Conservation (phyloP, 257 asterid genomes). For the Lycium ferocissimum region DNA sequence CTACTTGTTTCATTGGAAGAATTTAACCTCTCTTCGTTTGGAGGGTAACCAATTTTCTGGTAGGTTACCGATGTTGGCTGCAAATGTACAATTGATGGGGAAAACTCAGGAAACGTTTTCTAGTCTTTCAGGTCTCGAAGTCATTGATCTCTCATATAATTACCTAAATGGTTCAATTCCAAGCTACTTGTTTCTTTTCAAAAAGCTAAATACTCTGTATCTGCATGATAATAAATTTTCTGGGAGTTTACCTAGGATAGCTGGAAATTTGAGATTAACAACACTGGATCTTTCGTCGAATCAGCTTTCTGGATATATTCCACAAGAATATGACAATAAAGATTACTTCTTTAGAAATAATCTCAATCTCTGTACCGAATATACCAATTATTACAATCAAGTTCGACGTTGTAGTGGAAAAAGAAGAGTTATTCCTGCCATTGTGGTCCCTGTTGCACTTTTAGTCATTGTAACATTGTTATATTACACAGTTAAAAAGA, state of each 20-base stretch:
- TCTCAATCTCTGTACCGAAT: background rate
- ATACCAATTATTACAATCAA: background rate
- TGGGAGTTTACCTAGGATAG: background rate
- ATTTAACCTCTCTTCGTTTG: background rate
- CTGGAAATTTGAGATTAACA: background rate
- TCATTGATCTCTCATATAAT: background rate
- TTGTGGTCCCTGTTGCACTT: background rate
- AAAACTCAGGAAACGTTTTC: background rate
- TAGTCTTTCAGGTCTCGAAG: background rate
- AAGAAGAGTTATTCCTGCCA: background rate
- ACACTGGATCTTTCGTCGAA: background rate
- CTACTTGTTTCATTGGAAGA: background rate
- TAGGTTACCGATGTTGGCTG: background rate
- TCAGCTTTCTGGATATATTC: background rate
- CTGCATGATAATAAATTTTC: background rate
- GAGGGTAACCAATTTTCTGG: background rate
- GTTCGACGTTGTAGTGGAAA: background rate
- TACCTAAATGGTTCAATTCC: background rate
- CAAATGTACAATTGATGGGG: background rate
- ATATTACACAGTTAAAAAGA: background rate
- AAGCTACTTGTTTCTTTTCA: background rate
- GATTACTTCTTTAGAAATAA: background rate
- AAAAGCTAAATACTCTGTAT: background rate
- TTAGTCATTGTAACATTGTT: background rate
- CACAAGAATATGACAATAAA: constrained; percentile 6